These are phyloP conservation scores for Encephalitozoon hellem DNA, from an alignment of 371 early-diverging fungal genomes.

Conservation along the genomic window DNA sequence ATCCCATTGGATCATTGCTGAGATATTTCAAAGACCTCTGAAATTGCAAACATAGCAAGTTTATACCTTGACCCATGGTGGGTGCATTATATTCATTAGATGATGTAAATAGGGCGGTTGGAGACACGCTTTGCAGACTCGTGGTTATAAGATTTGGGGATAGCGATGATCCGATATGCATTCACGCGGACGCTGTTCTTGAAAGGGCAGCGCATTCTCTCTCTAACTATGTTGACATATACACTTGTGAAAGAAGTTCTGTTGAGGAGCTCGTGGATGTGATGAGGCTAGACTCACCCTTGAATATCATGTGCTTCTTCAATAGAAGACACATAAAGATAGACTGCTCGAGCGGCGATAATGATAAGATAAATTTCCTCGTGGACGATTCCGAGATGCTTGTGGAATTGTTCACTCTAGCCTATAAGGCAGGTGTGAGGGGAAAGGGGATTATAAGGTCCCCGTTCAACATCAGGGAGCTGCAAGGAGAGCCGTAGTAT, in stretches of 20 bases:
- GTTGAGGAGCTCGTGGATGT: background rate
- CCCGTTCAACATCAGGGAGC: background rate
- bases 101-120: background rate
- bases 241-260: background rate
- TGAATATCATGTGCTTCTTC: constrained; percentile 13
- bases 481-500: background rate
- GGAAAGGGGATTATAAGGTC: background rate
- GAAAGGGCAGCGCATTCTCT: background rate
- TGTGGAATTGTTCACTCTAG: constrained; percentile 3
- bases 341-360: constrained; percentile 4
- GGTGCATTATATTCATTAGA: background rate
- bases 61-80: background rate
- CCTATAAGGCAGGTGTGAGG: constrained; percentile 8
- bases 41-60: background rate
- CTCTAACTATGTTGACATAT: background rate
- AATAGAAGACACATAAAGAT: constrained; percentile 15
- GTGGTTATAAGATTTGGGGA: constrained; percentile 11
- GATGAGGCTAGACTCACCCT: background rate
- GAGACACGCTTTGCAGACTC: background rate
- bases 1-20: background rate
- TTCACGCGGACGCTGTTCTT: background rate
- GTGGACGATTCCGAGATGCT: background rate
- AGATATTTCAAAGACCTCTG: background rate
- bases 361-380: constrained; percentile 1
- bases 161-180: background rate